Evolutionary conservation across 2,329 filamentous ascomycete genomes (phyloP), one percentile per base, ranked within the genome.

Genomic region (Exophiala mesophila): DNA sequence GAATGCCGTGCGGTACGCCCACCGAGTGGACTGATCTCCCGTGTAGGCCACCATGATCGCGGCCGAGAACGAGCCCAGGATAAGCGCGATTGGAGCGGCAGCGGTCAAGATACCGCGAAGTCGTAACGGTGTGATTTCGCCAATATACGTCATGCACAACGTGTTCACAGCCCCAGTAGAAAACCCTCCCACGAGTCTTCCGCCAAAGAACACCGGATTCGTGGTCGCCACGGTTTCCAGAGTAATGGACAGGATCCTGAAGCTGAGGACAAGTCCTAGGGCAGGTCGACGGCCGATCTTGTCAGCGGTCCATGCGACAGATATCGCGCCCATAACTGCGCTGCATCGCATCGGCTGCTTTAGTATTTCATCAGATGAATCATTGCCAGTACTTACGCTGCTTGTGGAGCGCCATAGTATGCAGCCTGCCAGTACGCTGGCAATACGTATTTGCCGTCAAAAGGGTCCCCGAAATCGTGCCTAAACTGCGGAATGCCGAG

Each of bases 401-500:
- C 49, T 20, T 38, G 29, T 10, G 46, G 46, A 17, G 47, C 46
- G 16, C 46, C 49, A 50, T 70, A 71, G 57, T 73, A 73, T 20
- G 67, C 70, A 12, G 61, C 64, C 49, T 69, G 70, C 73, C 73
- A 77, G 19, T 65, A 55, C 3, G 71, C 72, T 1, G 68, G 69
- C 3, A 76, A 64, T 3, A 69, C 56, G 26, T 50, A 55, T n/a
- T 53, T 61, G 15, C 67, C 66, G 5, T 71, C 50, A 41, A 67
- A 74, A 3, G 62, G 41, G 42, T 74, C 70, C 2, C 77, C 76
- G 55, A 78, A 79, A 47, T 77, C 70, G 18, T 60, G 57, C 44
- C 73, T 69, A 54, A 80, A 80, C 16, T 72, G 69, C 0, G 75
- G 74, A 39, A 73, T 74, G 2, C 74, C 71, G 49, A 77, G 80